These are phyloP conservation scores for Leccinum pellstonianum DNA, from an alignment of 768 basidiomycete species.

Conservation along the genomic window DNA sequence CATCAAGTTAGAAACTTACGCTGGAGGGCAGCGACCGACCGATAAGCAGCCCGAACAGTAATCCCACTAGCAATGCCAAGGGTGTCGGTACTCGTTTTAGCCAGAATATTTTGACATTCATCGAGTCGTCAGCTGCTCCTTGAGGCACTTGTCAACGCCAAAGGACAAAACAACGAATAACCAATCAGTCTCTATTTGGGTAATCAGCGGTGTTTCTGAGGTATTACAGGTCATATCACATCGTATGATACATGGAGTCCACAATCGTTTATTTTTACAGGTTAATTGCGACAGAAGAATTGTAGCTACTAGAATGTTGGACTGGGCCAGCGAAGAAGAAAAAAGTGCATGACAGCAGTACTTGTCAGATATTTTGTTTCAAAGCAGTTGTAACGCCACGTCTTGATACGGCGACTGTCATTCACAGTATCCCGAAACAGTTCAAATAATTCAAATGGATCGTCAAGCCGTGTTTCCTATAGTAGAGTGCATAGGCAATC, in stretches of 20 bases:
- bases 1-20: slow-evolving; percentile 22
- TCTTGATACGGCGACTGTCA: background rate
- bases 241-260: too few relatives aligned
- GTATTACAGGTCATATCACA: background rate
- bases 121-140: slow-evolving; percentile 9
- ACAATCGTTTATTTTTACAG: too few relatives aligned
- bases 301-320: too few relatives aligned
- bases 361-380: background rate
- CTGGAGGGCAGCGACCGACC: slow-evolving; percentile 45
- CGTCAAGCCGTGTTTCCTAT: background rate
- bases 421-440: too few relatives aligned
- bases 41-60: slow-evolving; percentile 59
- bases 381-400: background rate
- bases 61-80: slow-evolving; percentile 56
- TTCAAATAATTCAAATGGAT: too few relatives aligned
- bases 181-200: background rate
- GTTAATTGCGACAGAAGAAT: too few relatives aligned
- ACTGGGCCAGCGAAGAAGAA: too few relatives aligned
- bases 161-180: background rate
- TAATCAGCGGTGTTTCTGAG: background rate
- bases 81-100: slow-evolving; percentile 52
- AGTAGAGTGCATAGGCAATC: background rate
- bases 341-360: too few relatives aligned
- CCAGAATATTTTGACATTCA: slow-evolving; percentile 30
- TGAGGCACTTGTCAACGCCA: background rate